A percentile compares a stretch with the other conserved stretches of the same genome.
Conservation (phyloP, 176 grass and related monocot genomes). For the Canna indica region DNA sequence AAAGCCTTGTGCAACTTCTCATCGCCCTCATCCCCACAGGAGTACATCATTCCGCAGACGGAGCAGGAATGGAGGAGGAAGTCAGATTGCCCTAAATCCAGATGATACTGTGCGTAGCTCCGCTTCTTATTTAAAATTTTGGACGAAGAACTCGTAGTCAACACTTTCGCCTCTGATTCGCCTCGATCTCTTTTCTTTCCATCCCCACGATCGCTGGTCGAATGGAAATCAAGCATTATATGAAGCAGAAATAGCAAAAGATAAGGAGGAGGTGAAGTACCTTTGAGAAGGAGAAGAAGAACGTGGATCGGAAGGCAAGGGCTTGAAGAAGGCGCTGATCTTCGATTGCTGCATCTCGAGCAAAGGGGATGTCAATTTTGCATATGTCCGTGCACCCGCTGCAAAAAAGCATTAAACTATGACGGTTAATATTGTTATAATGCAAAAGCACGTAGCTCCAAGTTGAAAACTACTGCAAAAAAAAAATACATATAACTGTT, state of each 20-base stretch:
- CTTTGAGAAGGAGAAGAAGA: neutral
- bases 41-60: conserved; percentile 75
- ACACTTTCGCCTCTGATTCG: conserved; percentile 14
- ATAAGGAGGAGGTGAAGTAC: neutral
- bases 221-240: neutral
- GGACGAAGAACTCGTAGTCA: conserved; percentile 7
- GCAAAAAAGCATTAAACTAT: conserved; percentile 3
- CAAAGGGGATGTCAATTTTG: too few relatives aligned
- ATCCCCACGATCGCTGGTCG: neutral
- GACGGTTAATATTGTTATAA: conserved; percentile 1
- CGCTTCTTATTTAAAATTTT: conserved; percentile 60
- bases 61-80: conserved; percentile 69
- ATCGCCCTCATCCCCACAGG: conserved; percentile 56
- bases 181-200: neutral
- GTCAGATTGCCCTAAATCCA: conserved; percentile 83
- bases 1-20: conserved; percentile 71
- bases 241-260: neutral
- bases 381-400: too few relatives aligned
- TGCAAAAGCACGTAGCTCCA: neutral
- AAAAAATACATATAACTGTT: neutral
- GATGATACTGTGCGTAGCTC: conserved; percentile 75
- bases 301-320: neutral
- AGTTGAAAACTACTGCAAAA: neutral
- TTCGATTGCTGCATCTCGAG: conserved; percentile 31
- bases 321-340: conserved; percentile 66